Base-by-base conservation (phyloP, 163 green algal genomes). In the Scenedesmus sp. region DNA sequence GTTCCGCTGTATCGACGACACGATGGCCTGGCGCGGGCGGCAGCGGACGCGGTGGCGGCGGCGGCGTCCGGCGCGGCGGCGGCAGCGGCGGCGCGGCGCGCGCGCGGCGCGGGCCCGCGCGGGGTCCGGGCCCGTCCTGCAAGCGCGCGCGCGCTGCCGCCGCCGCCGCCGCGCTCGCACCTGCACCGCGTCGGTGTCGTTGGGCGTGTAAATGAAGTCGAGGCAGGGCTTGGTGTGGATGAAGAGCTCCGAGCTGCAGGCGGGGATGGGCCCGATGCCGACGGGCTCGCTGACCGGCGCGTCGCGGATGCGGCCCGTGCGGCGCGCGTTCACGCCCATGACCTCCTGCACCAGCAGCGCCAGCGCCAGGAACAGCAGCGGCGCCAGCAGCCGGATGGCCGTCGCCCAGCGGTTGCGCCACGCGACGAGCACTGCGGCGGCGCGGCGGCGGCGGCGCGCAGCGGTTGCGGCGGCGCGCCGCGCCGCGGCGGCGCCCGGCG, bases 341-440 rank as follows among this genome's bases (percentile, higher is more conserved):
- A 83, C 86, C 51, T 84, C 75, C 64, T 93, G 85, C 60, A 94
- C 89, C 0, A 94, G 54, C 26, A 92, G 86, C 15, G 89, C 86
- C 33, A 95, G 63, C 1, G 90, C 26, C 51, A 94, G 71, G 79
- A 93, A 92, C 2, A 93, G 62, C 75, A 93, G 88, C 4, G 94
- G 85, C 0, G 93, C 89, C 11, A 94, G 47, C 39, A 81, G 28
- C 11, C 93, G 84, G 26, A 96, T 65, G 0, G 87, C 10, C 0
- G 91, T 96, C 4, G 92, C 77, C 0, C 84, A 78, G 18, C 85
- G 64, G 80, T 95, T 97, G 44, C 93, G 85, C 80, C 82, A 92
- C 11, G 87, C 86, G 1, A 96, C 87, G 39, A 94, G 72, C 10
- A 75, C 82, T 94, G 86, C 64, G 22, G n/a, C 13, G 24, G 13